These are phyloP conservation scores for Aspergillus sp. DNA, from an alignment of 2,329 filamentous ascomycete genomes.

Conservation along the genomic window DNA sequence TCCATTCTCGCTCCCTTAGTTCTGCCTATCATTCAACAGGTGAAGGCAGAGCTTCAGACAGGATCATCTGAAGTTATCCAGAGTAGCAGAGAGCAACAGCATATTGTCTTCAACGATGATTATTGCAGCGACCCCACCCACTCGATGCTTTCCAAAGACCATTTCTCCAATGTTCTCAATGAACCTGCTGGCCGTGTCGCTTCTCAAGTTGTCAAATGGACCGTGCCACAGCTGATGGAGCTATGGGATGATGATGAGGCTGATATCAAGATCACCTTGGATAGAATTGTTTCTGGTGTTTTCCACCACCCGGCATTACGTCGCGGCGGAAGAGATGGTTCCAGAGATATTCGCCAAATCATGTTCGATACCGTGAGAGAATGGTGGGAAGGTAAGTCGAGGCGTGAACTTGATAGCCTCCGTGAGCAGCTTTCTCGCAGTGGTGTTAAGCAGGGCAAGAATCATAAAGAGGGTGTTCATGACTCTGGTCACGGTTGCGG, in stretches of 20 bases:
- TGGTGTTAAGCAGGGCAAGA: conserved; percentile 73
- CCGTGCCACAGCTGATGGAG: conserved; percentile 83
- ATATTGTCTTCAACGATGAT: conserved; percentile 82
- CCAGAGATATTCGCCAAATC: conserved; percentile 66
- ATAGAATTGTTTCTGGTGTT: conserved; percentile 76
- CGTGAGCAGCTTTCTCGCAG: conserved; percentile 73
- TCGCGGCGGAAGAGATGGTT: conserved; percentile 67
- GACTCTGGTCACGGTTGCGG: conserved; percentile 86
- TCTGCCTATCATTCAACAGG: conserved; percentile 79
- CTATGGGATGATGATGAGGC: conserved; percentile 77
- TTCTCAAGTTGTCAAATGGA: conserved; percentile 76
- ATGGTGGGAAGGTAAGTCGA: conserved; percentile 75
- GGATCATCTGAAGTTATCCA: conserved; percentile 86
- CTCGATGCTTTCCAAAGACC: conserved; percentile 94
- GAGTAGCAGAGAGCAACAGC: conserved; percentile 79
- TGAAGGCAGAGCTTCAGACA: conserved; percentile 82
- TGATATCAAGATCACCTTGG: conserved; percentile 69
- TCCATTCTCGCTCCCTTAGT: conserved; percentile 87
- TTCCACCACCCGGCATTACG: conserved; percentile 86
- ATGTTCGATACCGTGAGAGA: conserved; percentile 80
- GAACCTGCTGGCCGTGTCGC: conserved; percentile 83
- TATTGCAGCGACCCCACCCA: conserved; percentile 79
- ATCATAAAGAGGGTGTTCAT: conserved; percentile 82
- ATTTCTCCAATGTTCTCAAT: conserved; percentile 88
- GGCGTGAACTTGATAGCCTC: conserved; percentile 64